Conservation (phyloP, 106 monocot species). For the Dendrobium officinale region DNA sequence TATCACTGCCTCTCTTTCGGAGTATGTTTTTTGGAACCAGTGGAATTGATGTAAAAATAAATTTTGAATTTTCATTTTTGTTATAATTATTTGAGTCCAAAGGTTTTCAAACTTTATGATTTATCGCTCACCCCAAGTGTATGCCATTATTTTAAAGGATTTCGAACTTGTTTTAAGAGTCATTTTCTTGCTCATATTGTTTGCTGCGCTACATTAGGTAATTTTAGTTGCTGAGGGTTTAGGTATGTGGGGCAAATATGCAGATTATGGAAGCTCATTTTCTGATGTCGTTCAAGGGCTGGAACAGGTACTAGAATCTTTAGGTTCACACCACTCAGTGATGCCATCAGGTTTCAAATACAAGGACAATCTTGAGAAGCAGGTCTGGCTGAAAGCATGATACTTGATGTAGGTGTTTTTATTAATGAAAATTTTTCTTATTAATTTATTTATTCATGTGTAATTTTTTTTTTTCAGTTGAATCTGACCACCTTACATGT, state of each 20-base stretch:
- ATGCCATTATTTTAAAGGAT: neutral
- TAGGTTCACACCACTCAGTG: conserved; percentile 31
- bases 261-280: conserved; percentile 95
- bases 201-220: neutral
- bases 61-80: too few relatives aligned
- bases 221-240: neutral
- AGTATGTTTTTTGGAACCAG: too few relatives aligned
- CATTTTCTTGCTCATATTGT: neutral
- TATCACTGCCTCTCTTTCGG: too few relatives aligned
- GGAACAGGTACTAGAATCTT: conserved; percentile 67
- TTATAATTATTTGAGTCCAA: neutral
- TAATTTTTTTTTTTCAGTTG: conserved; percentile 39
- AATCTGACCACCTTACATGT: conserved; percentile 70
- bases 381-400: conserved; percentile 36
- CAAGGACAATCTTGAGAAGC: conserved; percentile 77
- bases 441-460: conserved; percentile 2
- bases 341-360: conserved; percentile 64
- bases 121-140: too few relatives aligned
- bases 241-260: conserved; percentile 8
- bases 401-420: neutral
- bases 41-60: too few relatives aligned
- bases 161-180: neutral
- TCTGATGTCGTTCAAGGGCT: conserved; percentile 79
- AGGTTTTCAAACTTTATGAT: neutral
- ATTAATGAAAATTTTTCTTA: neutral